A percentile compares a stretch with the other conserved stretches of the same genome.
Evolutionary conservation across 2,329 filamentous ascomycete genomes (phyloP).

Genomic region (Trichophyton simii): DNA sequence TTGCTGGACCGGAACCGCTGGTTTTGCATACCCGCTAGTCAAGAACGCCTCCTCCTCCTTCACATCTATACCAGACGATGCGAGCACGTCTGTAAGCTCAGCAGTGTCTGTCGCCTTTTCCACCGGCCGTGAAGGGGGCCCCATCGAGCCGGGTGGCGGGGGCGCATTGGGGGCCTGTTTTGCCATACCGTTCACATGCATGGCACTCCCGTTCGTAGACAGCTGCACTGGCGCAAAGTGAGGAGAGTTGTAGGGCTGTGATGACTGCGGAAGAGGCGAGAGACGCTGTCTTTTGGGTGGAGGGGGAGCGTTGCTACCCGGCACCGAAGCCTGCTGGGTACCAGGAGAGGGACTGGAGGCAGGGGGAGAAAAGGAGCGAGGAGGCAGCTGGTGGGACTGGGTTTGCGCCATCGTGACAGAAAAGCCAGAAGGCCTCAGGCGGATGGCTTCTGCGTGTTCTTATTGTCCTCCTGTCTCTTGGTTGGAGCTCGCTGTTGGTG

Average conservation of each 20-base stretch:
- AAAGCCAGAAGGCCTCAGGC: not conserved
- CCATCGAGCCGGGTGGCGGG: slow-evolving; percentile 41
- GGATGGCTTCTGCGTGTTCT: not conserved
- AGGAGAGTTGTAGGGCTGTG: slow-evolving; percentile 45
- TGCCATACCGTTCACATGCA: slow-evolving; percentile 42
- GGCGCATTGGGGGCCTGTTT: slow-evolving; percentile 31
- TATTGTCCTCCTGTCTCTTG: not conserved
- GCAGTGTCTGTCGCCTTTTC: slow-evolving; percentile 44
- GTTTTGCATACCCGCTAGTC: slow-evolving; percentile 42
- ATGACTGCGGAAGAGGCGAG: slow-evolving; percentile 57
- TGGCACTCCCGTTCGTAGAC: slow-evolving; percentile 17
- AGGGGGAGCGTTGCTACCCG: slow-evolving; percentile 36
- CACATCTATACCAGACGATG: slow-evolving; percentile 74
- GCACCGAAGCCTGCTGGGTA: slow-evolving; percentile 33
- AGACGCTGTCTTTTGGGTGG: slow-evolving; percentile 62
- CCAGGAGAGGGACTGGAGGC: slow-evolving; percentile 51
- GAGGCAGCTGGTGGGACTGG: slow-evolving; percentile 40
- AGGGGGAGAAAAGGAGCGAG: slow-evolving; percentile 50
- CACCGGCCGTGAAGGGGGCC: slow-evolving; percentile 48
- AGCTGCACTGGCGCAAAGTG: slow-evolving; percentile 41
- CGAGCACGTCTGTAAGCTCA: slow-evolving; percentile 71
- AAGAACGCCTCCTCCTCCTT: slow-evolving; percentile 75
- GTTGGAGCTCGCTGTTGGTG: not conserved
- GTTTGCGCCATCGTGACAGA: slow-evolving; percentile 46
- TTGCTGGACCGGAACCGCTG: slow-evolving; percentile 36